phyloP scores from a whole-genome alignment of 1,284 basidiomycete genomes.

The Malassezia vespertilionis region DNA sequence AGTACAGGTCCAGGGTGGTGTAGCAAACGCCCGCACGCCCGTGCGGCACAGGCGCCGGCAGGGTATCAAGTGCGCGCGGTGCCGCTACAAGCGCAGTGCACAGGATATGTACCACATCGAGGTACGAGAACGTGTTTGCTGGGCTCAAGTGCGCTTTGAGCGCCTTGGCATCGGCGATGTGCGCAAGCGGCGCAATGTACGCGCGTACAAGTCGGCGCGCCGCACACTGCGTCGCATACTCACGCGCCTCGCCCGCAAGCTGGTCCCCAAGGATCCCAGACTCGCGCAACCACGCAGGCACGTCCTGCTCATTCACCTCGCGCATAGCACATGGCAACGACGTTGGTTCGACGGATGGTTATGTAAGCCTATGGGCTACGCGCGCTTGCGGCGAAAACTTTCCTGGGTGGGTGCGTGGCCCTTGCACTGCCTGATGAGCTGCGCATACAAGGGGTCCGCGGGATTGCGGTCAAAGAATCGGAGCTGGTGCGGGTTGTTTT shows the following conservation, averaged over 20 bases:
- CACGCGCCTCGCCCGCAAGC: conserved; percentile 2
- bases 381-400: conserved; percentile 17
- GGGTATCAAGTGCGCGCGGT: conserved; percentile 6
- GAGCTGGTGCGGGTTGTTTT: conserved; percentile 60
- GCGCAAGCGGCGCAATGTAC: conserved; percentile 9
- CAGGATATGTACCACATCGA: not conserved
- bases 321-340: not conserved
- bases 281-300: conserved; percentile 8
- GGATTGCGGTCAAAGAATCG: conserved; percentile 44
- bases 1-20: conserved; percentile 14
- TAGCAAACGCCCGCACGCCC: not conserved
- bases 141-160: not conserved
- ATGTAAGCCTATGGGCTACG: not conserved
- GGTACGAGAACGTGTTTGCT: not conserved
- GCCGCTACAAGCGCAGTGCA: not conserved
- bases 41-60: not conserved
- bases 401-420: conserved; percentile 31
- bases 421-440: conserved; percentile 28
- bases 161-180: not conserved
- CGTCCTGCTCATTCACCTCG: not conserved
- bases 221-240: conserved; percentile 2
- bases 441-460: conserved; percentile 46
- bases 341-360: not conserved
- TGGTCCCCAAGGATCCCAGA: not conserved
- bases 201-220: conserved; percentile 3